Base-by-base conservation (phyloP, 83 land plant species). In the Diphasiastrum complanatum region DNA sequence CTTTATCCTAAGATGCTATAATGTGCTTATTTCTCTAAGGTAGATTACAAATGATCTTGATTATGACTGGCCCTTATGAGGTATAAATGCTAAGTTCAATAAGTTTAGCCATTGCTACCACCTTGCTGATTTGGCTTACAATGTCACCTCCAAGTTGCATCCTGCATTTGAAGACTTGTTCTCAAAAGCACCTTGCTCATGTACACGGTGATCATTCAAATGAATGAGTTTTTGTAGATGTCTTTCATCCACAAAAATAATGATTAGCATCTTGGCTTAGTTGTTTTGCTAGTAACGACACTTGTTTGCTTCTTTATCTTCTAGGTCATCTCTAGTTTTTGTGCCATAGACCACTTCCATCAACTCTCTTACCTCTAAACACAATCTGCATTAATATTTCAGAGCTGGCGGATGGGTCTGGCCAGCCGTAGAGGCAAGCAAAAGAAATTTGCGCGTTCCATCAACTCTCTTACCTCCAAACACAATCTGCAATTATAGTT, bases 151-250 rank as follows among this genome's bases (percentile, higher is more conserved):
- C 51, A 18, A 24, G 24, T 4, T n/a, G n/a, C n/a, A n/a, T n/a
- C n/a, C n/a, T n/a, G n/a, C n/a, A n/a, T n/a, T 47, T 5, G n/a
- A 47, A 47, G 51, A 47, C n/a, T 47, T 47, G 23, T 47, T 47
- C 51, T 47, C 51, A n/a, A 5, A 5, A 5, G 12, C 51, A 5
- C 4, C 23, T 24, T 47, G 12, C 23, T 47, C 12, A n/a, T 47
- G 51, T 5, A 5, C n/a, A 47, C 23, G 51, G 5, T 19, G 4
- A 4, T 19, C 23, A 4, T 5, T 47, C 24, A 5, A 47, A n/a
- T 47, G n/a, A n/a, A n/a, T n/a, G n/a, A n/a, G n/a, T n/a, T n/a
- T n/a, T n/a, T 47, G 51, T 24, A 47, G n/a, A 47, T 47, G 51
- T n/a, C 23, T 5, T 47, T 47, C 12, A 47, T 47, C n/a, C 4